Base-by-base conservation (phyloP, 75 land plant species). In the Cunninghamia lanceolata region DNA sequence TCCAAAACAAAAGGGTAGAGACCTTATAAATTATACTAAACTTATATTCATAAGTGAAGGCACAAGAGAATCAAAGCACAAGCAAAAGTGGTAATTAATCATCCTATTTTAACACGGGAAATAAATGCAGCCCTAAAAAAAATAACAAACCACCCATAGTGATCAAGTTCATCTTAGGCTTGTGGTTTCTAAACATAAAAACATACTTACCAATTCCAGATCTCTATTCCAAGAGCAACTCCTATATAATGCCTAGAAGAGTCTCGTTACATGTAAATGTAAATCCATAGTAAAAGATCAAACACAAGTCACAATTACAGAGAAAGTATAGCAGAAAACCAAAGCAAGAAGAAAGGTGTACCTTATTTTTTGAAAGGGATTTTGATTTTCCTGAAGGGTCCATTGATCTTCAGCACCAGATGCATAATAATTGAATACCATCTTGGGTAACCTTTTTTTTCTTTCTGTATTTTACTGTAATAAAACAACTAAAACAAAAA, bases 361-460 rank as follows among this genome's bases (percentile, higher is more conserved):
- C 84, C 84, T 83, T 50, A 96, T 96, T 83, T 93, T 88, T 73
- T 94, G 94, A 70, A 96, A 96, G 35, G 97, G 96, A 68, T 87
- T 89, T 38, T 94, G 89, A 85, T 96, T 96, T 82, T 96, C 96
- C 56, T 87, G 84, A n/a, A 96, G 90, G 45, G 97, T 94, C 96
- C 96, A 96, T 52, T 96, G 94, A 84, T 96, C 98, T 91, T 96
- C 98, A 42, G 98, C 98, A 47, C 98, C 98, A 15, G 98, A 95
- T 40, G 98, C 96, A 88, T 96, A 96, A 90, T 95, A 96, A 89
- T 96, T 97, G 86, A 75, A 96, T 50, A 92, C 90, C 97, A 96
- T 95, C 92, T 96, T 96, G 4, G 98, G 98, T 82, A 96, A 88
- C 86, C 92, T 95, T 88, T 92, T n/a, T n/a, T n/a, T n/a, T n/a